Conservation (phyloP, 1,139 yeast species). For the Hanseniaspora uvarum region DNA sequence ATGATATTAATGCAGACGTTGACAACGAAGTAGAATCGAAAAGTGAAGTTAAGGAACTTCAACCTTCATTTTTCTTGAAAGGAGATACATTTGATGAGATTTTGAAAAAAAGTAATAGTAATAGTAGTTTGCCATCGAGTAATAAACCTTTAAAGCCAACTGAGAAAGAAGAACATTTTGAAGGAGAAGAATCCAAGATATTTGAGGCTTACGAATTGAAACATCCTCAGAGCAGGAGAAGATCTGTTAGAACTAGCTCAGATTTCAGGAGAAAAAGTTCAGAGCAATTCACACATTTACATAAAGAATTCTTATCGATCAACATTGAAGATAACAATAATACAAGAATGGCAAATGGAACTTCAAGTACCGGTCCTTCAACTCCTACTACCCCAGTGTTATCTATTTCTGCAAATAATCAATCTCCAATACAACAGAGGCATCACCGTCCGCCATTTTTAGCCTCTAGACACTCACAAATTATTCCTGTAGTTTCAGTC, state of each 20-base stretch:
- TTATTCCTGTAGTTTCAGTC: slow-evolving; percentile 23
- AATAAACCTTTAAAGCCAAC: not conserved
- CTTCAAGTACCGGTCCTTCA: slow-evolving; percentile 22
- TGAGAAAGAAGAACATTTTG: not conserved
- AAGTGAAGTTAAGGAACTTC: slow-evolving; percentile 1
- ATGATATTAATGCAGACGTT: not conserved
- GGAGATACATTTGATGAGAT: not conserved
- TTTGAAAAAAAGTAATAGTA: not conserved
- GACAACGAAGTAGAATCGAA: not conserved
- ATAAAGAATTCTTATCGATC: not conserved
- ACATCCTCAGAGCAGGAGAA: slow-evolving; percentile 15
- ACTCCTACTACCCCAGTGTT: slow-evolving; percentile 14
- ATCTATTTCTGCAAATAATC: slow-evolving; percentile 18
- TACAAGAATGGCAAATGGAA: slow-evolving; percentile 23
- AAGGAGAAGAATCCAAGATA: not conserved
- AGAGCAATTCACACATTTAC: slow-evolving; percentile 23
- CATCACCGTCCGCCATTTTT: slow-evolving; percentile 26
- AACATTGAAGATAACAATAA: slow-evolving; percentile 4
- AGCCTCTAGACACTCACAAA: slow-evolving; percentile 29
- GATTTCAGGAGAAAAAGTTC: slow-evolving; percentile 24
- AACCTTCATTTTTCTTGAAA: slow-evolving; percentile 1
- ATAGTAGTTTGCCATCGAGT: not conserved
- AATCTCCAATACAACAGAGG: slow-evolving; percentile 20
- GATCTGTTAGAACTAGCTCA: slow-evolving; percentile 19
- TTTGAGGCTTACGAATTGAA: not conserved